phyloP scores from a whole-genome alignment of 306 rosid genomes.

The Lathyrus oleraceus region DNA sequence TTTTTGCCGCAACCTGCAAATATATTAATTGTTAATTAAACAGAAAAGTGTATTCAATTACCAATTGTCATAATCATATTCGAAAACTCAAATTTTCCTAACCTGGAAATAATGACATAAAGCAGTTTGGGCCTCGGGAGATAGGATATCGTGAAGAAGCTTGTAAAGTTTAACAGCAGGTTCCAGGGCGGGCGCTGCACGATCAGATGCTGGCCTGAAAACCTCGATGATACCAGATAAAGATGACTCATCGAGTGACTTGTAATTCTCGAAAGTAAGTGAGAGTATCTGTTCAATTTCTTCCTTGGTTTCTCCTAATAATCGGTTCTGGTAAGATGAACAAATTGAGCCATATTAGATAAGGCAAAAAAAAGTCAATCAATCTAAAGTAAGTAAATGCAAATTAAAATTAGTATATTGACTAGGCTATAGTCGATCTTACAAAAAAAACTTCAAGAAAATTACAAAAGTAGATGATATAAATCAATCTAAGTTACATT shows the following conservation, averaged over 20 bases:
- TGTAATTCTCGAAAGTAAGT: conserved; percentile 84
- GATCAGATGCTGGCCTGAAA: conserved; percentile 70
- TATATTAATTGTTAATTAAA: conserved; percentile 34
- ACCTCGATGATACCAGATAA: conserved; percentile 80
- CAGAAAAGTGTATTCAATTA: conserved; percentile 20
- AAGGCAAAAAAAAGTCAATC: conserved; percentile 14
- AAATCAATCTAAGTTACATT: conserved; percentile 3
- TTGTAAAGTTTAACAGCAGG: conserved; percentile 91
- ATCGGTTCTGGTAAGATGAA: conserved; percentile 66
- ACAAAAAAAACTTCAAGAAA: neutral
- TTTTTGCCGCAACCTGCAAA: conserved; percentile 86
- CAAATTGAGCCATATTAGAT: conserved; percentile 37
- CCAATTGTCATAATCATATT: conserved; percentile 27
- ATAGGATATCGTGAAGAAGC: conserved; percentile 87
- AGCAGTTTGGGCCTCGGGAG: conserved; percentile 93
- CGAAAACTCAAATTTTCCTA: conserved; percentile 32
- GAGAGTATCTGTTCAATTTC: conserved; percentile 82
- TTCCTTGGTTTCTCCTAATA: conserved; percentile 92
- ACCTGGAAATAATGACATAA: conserved; percentile 98
- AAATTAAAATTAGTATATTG: conserved; percentile 22
- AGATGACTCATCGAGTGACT: conserved; percentile 82
- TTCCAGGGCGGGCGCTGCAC: conserved; percentile 83
- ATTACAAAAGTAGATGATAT: neutral
- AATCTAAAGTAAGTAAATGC: conserved; percentile 11
- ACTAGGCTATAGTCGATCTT: neutral